Base-by-base conservation (phyloP, 2,329 filamentous ascomycete genomes). In the Onygenales sp. region DNA sequence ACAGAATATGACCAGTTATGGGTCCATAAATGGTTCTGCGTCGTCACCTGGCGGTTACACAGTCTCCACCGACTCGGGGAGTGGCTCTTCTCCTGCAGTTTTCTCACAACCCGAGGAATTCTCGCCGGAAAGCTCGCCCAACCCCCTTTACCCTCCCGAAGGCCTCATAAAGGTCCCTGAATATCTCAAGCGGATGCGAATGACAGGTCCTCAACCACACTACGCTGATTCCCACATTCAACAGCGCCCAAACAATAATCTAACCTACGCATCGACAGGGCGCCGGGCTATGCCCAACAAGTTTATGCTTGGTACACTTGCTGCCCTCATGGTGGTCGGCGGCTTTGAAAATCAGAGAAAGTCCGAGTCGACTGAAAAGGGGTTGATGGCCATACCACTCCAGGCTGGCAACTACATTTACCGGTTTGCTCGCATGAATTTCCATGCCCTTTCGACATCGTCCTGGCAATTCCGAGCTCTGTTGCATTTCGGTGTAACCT, bases 261-360 rank as follows among this genome's bases (percentile, higher is more conserved):
- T 45, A 9, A 52, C 59, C 14, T 52, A 61, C 54, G 74, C 74
- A 58, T 65, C 60, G 55, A 39, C 72, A 37, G 65, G 67, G 58
- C 67, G 68, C 52, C 69, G 72, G 54, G 74, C 78, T 59, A 70
- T 83, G 56, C 69, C 74, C 61, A 81, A 79, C 63, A 95, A 94
- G 71, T 78, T 96, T 59, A 93, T 96, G 88, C 84, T 96, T 4
- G 92, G 92, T 42, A 92, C 91, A 14, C 79, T 97, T 55, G 92
- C 91, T 27, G 90, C 89, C 11, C 76, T 97, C 14, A 95, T 97
- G 91, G 79, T 96, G 36, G 73, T 95, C 60, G 90, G 96, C 70
- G 89, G 88, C 1, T 77, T 91, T 52, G 77, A 78, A 80, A 86
- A 65, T 73, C 84, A 60, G 81, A 89, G 69, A 70, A 82, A 65